Base-by-base conservation (phyloP, 1,284 basidiomycete genomes). In the Coniferiporia sulphurascens region DNA sequence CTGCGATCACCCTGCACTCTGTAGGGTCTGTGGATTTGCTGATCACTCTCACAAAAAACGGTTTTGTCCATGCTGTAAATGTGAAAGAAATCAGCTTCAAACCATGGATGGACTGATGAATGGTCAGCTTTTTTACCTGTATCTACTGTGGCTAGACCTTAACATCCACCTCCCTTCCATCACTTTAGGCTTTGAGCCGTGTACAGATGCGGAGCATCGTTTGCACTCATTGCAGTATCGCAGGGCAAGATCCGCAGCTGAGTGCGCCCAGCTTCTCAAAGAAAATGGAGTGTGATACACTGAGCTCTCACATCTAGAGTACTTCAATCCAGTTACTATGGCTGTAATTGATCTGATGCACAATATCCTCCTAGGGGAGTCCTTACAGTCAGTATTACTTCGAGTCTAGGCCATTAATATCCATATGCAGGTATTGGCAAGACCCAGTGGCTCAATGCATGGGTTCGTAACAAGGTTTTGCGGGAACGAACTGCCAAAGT, bases 291-390 rank as follows among this genome's bases (percentile, higher is more conserved):
- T 51, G 6, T 35, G 59, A 7, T 63, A 55, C 22, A 52, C 54
- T 43, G 56, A 55, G 21, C 32, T 63, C 3, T 21, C 52, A 12
- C 22, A 62, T 1, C 43, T 64, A 13, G 38, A 50, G 10, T 64
- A 65, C 49, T 65, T 65, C 55, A 63, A 65, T 51, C 36, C 64
- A 1, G 21, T 57, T n/a, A 21, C 13, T 0, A 62, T 62, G 60
- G 17, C 55, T 8, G 51, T 65, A 1, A 58, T 65, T 27, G 59
- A 64, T 41, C 53, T 59, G 7, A 65, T 65, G 63, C 64, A 65
- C 51, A 63, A 62, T 49, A 35, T 63, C 7, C 55, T 65, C 21
- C 50, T 64, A 12, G 63, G 64, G 61, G 36, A 15, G 59, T 49
- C 12, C 17, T n/a, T 51, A 34, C 44, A 9, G 12, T 32, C 38